Conservation (phyloP, 768 basidiomycete species). For the Omphalotus guepiniiformis region DNA sequence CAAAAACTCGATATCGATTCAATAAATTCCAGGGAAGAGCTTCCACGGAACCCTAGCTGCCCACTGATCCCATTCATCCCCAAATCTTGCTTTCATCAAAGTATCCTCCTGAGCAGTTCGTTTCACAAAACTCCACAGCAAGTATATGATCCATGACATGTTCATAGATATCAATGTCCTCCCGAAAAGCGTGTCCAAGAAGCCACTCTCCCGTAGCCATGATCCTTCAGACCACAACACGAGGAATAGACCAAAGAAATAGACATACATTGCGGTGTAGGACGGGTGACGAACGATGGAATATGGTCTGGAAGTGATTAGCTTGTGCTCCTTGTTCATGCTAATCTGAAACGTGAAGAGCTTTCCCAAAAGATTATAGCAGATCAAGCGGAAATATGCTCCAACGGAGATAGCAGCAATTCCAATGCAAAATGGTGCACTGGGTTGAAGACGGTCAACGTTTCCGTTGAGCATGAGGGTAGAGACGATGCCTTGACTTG, state of each 20-base stretch:
- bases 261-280: slow-evolving; percentile 20
- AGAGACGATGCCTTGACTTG: no score
- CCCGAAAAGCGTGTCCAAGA: slow-evolving; percentile 11
- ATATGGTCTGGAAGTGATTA: neutral
- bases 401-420: slow-evolving; percentile 24
- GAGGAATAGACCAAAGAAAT: slow-evolving; percentile 11
- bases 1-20: no score
- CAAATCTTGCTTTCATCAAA: slow-evolving; percentile 17
- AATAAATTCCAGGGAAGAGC: slow-evolving; percentile 32
- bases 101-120: neutral
- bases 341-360: neutral
- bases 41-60: slow-evolving; percentile 24
- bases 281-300: slow-evolving; percentile 4
- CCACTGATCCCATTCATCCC: slow-evolving; percentile 25
- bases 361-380: neutral
- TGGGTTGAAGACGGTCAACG: no score
- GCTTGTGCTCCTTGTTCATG: neutral
- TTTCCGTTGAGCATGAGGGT: no score
- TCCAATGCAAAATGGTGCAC: no score
- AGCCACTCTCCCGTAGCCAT: slow-evolving; percentile 14
- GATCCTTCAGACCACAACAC: slow-evolving; percentile 9
- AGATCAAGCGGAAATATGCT: slow-evolving; percentile 7
- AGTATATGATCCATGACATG: neutral
- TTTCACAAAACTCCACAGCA: no score
- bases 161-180: neutral